These are phyloP conservation scores for Hordeum marinum DNA, from an alignment of 176 grass and related monocot species.

Conservation along the genomic window DNA sequence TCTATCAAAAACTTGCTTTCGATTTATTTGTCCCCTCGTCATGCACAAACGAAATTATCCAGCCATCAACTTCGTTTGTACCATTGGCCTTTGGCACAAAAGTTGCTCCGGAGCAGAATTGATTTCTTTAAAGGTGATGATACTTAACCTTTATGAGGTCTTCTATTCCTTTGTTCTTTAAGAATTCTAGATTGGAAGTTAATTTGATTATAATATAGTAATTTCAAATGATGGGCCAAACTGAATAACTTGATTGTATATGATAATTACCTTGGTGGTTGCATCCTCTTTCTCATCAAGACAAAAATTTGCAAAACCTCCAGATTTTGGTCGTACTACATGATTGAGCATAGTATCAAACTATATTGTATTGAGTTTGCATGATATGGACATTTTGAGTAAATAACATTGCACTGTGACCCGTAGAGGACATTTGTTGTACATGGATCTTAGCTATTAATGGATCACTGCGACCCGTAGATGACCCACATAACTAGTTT, in stretches of 20 bases:
- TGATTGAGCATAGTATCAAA: not conserved
- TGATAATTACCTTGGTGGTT: not conserved
- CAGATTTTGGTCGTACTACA: conserved; percentile 11
- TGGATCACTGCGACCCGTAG: no score
- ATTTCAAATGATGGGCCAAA: not conserved
- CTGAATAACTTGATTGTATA: not conserved
- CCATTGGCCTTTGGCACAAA: conserved; percentile 21
- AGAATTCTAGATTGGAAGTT: not conserved
- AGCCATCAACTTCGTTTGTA: conserved; percentile 23
- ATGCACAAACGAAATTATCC: conserved; percentile 29
- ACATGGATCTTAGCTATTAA: no score
- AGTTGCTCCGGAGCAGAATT: conserved; percentile 33
- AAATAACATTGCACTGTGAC: not conserved
- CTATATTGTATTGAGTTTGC: not conserved
- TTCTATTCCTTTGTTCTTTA: not conserved
- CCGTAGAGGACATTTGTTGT: no score
- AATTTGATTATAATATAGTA: not conserved
- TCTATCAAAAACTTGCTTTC: not conserved
- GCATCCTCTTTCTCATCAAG: conserved; percentile 7
- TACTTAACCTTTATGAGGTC: not conserved
- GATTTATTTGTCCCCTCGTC: conserved; percentile 21
- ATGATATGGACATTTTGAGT: not conserved
- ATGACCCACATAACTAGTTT: no score
- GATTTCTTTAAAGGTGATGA: conserved; percentile 19
- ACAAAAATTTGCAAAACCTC: conserved; percentile 21